These are phyloP conservation scores for Magnusiomyces tetraspermus DNA, from an alignment of 1,139 yeast genomes.

Conservation along the genomic window DNA sequence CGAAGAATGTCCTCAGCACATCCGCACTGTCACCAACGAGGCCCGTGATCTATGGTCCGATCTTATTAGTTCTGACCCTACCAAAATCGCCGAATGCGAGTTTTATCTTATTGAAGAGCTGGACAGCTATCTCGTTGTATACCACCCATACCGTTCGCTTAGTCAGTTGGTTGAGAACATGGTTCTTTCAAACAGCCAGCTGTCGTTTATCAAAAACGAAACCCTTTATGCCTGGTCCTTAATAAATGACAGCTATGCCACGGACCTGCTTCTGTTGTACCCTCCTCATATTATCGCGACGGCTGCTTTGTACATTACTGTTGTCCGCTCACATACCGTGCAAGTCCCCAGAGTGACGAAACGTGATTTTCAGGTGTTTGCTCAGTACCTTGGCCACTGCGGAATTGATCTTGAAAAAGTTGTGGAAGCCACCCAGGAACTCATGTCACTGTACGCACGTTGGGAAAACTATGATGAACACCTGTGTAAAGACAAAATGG, in stretches of 20 bases:
- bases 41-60: conserved; percentile 94
- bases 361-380: conserved; percentile 41
- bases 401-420: conserved; percentile 70
- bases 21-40: conserved; percentile 70
- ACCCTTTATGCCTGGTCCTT: conserved; percentile 82
- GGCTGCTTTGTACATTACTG: conserved; percentile 66
- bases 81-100: conserved; percentile 93
- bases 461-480: conserved; percentile 80
- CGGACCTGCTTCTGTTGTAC: conserved; percentile 69
- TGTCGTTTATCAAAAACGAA: conserved; percentile 52
- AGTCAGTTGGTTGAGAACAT: conserved; percentile 47
- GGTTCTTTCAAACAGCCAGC: conserved; percentile 28
- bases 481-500: neutral
- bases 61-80: conserved; percentile 81
- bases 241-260: conserved; percentile 79
- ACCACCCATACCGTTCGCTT: conserved; percentile 81
- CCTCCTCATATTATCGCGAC: conserved; percentile 91
- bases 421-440: conserved; percentile 72
- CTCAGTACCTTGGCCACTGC: conserved; percentile 62
- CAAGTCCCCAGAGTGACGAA: conserved; percentile 8
- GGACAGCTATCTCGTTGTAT: conserved; percentile 68
- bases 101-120: conserved; percentile 86
- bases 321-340: conserved; percentile 32
- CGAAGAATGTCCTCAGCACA: conserved; percentile 93
- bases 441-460: conserved; percentile 64